phyloP scores from a whole-genome alignment of 116 monocot species.

The Zostera marina region DNA sequence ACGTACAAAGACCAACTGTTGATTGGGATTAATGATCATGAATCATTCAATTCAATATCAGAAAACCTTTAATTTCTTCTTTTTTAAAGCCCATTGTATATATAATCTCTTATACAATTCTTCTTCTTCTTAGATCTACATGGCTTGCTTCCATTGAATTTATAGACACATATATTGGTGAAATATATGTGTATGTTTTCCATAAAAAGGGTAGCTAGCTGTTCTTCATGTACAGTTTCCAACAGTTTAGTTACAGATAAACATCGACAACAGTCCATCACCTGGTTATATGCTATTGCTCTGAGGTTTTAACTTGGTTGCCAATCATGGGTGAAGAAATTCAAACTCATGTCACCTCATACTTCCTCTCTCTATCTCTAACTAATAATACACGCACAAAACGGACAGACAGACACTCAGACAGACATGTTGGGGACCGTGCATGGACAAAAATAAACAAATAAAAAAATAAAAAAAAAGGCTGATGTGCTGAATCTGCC shows the following conservation, averaged over 20 bases:
- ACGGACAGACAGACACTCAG: too few relatives aligned
- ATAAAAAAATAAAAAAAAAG: too few relatives aligned
- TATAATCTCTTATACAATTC: too few relatives aligned
- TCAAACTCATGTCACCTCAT: slow-evolving; percentile 1
- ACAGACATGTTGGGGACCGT: slow-evolving; percentile 9
- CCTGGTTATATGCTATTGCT: not conserved
- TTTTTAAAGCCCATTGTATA: too few relatives aligned
- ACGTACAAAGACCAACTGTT: too few relatives aligned
- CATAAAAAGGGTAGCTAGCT: not conserved
- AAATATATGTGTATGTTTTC: slow-evolving; percentile 1
- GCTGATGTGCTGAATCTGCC: too few relatives aligned
- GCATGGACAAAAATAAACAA: not conserved
- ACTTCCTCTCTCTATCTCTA: not conserved
- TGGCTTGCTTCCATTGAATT: not conserved
- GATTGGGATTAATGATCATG: too few relatives aligned
- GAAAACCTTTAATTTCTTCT: too few relatives aligned
- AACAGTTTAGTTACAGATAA: too few relatives aligned
- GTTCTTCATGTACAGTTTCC: slow-evolving; percentile 5
- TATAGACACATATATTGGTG: too few relatives aligned
- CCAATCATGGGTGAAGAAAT: slow-evolving; percentile 4
- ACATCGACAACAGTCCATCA: not conserved
- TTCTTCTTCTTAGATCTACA: too few relatives aligned
- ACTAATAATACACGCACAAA: slow-evolving; percentile 3
- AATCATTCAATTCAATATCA: too few relatives aligned
- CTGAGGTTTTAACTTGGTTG: not conserved